Evolutionary conservation across 2,329 filamentous ascomycete genomes (phyloP), one percentile per base, ranked within the genome.

Genomic region (Anthostomella pinea): DNA sequence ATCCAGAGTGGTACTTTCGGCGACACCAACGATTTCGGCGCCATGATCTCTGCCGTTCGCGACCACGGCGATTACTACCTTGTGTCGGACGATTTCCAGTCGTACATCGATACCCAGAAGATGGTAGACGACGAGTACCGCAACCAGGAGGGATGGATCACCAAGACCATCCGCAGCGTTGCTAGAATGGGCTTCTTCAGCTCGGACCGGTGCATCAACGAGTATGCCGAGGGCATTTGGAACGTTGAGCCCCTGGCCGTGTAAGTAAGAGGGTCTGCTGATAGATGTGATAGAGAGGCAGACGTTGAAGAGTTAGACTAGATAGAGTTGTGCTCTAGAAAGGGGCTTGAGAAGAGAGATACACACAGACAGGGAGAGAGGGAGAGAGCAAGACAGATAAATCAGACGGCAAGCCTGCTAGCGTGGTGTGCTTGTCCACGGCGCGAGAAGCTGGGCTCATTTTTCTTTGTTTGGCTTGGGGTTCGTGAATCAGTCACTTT

Each of bases 31-130:
- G 77, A 86, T 56, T 98, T 97, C 65, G 73, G 77, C n/a, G 85
- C 87, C 19, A 75, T 98, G 47, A 77, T 95, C 49, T 79, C 84
- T 47, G 85, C 87, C 8, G 90, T 98, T 48, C 81, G 85, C 46
- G 85, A 95, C 43, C 93, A 97, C 49, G 90, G 93, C 24, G 93
- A 98, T 64, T 97, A 94, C 72, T 98, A 98, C 65, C 79, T 98
- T 19, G 90, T 97, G 30, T 95, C 88, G 24, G 93, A 98, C 58
- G 93, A 98, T 65, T 98, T 98, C 76, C 81, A 87, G 67, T 91
- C 85, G 59, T 98, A 98, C 69, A 72, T 95, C 53, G 81, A 91
- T 65, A 95, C 93, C 6, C 93, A 98, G 48, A 75, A 80, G 39
- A 75, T 96, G 37, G 90, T 98, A 20, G 93, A 98, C 57, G 83